Conservation (phyloP, 352 stramenopile genomes). For the Phytophthora hibernalis region DNA sequence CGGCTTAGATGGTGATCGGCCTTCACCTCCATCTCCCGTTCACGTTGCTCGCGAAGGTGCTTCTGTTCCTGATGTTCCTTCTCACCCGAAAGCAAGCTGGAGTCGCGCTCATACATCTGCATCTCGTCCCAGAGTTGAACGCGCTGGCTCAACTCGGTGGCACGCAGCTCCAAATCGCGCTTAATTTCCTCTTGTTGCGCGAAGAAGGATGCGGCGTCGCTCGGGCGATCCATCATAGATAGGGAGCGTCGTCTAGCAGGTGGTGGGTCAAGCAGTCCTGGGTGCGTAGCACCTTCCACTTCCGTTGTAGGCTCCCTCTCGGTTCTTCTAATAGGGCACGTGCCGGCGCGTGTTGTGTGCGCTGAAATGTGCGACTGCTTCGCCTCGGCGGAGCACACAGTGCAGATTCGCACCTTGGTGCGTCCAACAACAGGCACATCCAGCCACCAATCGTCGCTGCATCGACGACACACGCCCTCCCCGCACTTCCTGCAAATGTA, state of each 20-base stretch:
- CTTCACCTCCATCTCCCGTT: constrained; percentile 12
- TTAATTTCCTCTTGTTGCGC: constrained; percentile 46
- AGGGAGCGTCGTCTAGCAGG: constrained; percentile 30
- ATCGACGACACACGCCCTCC: constrained; percentile 77
- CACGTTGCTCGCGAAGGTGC: constrained; percentile 15
- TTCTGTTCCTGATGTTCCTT: constrained; percentile 21
- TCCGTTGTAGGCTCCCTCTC: constrained; percentile 26
- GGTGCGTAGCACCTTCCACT: constrained; percentile 36
- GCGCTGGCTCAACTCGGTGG: constrained; percentile 38
- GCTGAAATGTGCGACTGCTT: constrained; percentile 60
- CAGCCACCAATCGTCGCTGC: constrained; percentile 82
- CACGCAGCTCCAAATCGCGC: constrained; percentile 36
- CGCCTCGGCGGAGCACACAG: constrained; percentile 78
- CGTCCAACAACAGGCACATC: constrained; percentile 80
- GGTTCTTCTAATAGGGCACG: constrained; percentile 14
- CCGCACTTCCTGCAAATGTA: constrained; percentile 84
- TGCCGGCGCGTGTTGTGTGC: constrained; percentile 33
- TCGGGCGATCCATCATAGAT: constrained; percentile 33
- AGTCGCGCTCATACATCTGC: constrained; percentile 41
- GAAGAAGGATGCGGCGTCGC: constrained; percentile 34
- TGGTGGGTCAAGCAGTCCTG: constrained; percentile 24
- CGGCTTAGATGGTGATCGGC: constrained; percentile 16
- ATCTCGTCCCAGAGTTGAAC: constrained; percentile 46
- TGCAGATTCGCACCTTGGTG: constrained; percentile 86
- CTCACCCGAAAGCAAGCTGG: constrained; percentile 19